Base-by-base conservation (phyloP, 176 grass and related monocot species). In the Calamus simplicifolius region DNA sequence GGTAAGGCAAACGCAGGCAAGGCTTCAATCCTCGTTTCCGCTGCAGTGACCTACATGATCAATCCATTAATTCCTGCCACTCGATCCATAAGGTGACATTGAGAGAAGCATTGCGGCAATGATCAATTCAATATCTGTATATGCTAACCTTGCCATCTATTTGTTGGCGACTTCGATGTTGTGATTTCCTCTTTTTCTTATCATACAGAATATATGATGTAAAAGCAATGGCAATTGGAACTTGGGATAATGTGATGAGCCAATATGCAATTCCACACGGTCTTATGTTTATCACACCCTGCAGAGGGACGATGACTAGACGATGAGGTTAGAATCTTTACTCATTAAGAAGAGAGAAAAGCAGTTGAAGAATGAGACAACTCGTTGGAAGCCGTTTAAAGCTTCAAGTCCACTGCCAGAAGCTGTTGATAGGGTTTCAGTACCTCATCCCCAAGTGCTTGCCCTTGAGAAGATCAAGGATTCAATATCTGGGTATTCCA, bases 261-360 rank as follows among this genome's bases (percentile, higher is more conserved):
- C 89, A 95, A 57, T 82, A 95, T 13, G 72, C 75, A 18, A 80
- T 6, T 64, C 89, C 79, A 49, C 85, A 95, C 19, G 89, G 89
- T 52, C 70, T 77, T 69, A 85, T 80, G 30, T 25, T 60, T 54
- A 89, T 66, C 60, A 82, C 15, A 1, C 85, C 89, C 89, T 95
- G 75, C 17, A 59, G 21, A 79, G 51, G 30, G 17, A 68, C 16
- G 16, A 79, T 68, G 57, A 59, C 59, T n/a, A 48, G 7, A 16
- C 6, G 68, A 16, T 10, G 68, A 59, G 21, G 3, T 19, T 0
- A 21, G 18, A 19, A 35, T 35, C 6, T 5, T 35, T 35, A 35
- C 31, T 35, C 8, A 4, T 35, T 35, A 35, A 35, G 31, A 35
- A 35, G 31, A 35, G 8, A 1, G 6, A 35, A 8, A 35, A 30